phyloP scores from a whole-genome alignment of 768 basidiomycete genomes.

The Gymnopilus junonius region DNA sequence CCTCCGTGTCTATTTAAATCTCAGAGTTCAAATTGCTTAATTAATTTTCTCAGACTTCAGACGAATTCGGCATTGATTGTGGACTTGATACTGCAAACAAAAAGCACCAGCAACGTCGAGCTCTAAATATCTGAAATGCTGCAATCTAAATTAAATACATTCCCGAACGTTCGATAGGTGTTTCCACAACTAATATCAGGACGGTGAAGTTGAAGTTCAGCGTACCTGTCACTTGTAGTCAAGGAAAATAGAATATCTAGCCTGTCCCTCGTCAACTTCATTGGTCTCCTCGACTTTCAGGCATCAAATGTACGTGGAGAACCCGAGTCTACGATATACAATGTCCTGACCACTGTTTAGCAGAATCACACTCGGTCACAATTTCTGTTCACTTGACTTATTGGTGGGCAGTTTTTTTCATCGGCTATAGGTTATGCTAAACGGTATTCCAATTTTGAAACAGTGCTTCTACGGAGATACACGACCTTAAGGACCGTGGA shows the following conservation, averaged over 20 bases:
- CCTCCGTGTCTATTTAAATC: slow-evolving; percentile 9
- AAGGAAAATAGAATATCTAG: slow-evolving; percentile 1
- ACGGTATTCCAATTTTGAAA: slow-evolving; percentile 14
- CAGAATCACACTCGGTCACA: background rate
- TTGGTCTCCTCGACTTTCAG: background rate
- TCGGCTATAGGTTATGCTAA: background rate
- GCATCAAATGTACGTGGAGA: background rate
- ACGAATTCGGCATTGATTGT: slow-evolving; percentile 1
- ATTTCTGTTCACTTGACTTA: background rate
- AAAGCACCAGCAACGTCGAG: background rate
- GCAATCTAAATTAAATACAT: background rate
- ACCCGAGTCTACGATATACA: background rate
- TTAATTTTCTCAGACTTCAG: slow-evolving; percentile 9
- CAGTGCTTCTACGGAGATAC: slow-evolving; percentile 21
- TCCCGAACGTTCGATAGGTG: background rate
- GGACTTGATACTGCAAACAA: background rate
- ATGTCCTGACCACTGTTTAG: background rate
- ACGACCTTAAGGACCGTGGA: slow-evolving; percentile 14
- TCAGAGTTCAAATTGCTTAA: slow-evolving; percentile 11
- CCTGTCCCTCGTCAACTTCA: background rate
- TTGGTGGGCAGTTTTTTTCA: background rate
- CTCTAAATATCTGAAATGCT: background rate
- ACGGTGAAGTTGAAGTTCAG: background rate
- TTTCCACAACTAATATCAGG: background rate
- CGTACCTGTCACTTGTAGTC: slow-evolving; percentile 3